phyloP scores from a whole-genome alignment of 2,329 filamentous ascomycete species.

The Venturiaceae sp. region DNA sequence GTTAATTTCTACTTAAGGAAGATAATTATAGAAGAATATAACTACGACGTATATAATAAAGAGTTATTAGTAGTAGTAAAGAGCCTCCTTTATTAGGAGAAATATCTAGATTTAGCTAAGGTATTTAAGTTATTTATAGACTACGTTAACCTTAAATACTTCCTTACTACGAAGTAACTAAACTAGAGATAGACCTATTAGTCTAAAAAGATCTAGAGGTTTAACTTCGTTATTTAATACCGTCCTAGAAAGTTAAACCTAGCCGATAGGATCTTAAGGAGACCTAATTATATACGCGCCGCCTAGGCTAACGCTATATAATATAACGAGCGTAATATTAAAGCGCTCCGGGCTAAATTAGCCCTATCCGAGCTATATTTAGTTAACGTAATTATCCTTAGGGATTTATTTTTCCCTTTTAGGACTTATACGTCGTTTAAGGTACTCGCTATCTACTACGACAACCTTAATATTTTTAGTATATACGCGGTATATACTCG shows the following conservation, averaged over 20 bases:
- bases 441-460: background rate
- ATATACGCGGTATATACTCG: no score
- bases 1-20: no score
- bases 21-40: no score
- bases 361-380: background rate
- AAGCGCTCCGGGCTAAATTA: background rate
- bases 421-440: background rate
- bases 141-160: background rate
- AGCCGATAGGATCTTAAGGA: no score
- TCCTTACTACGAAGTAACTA: background rate
- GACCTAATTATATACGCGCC: no score
- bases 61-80: slow-evolving; percentile 14
- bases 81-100: background rate
- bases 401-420: no score
- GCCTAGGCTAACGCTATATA: no score
- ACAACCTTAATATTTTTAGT: no score
- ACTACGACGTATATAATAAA: no score
- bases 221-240: no score
- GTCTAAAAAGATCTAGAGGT: no score
- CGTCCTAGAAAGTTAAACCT: no score
- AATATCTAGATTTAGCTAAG: background rate
- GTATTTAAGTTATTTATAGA: background rate
- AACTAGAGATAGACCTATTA: background rate
- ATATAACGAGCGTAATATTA: background rate
- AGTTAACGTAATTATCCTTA: background rate